Percentiles rank a stretch among this genome's conserved stretches.
Conservation (phyloP, 768 basidiomycete genomes). For the Amanita jacksonii region DNA sequence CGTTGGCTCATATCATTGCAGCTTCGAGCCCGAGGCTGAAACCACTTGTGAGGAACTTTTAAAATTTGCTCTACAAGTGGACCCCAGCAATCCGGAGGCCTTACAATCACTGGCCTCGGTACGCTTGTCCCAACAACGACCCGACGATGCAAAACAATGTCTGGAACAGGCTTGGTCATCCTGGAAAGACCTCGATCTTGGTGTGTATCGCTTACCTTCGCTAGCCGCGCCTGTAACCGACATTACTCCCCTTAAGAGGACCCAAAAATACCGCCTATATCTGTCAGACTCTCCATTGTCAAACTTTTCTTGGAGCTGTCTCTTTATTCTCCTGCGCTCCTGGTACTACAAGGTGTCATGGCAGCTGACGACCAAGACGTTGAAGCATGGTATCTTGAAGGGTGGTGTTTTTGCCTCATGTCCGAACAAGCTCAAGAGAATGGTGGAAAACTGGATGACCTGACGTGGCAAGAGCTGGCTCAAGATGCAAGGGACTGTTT, state of each 20-base stretch:
- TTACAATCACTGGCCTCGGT: conserved; percentile 78
- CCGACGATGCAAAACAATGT: conserved; percentile 69
- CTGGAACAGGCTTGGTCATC: conserved; percentile 58
- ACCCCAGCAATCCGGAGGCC: conserved; percentile 71
- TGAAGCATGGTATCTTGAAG: conserved; percentile 91
- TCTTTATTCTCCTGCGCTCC: conserved; percentile 60
- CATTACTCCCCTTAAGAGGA: conserved; percentile 40
- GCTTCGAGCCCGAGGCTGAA: conserved; percentile 77
- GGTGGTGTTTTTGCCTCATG: conserved; percentile 88
- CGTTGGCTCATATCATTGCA: conserved; percentile 18
- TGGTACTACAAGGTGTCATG: conserved; percentile 72
- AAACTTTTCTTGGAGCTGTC: conserved; percentile 74
- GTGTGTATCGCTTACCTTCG: conserved; percentile 13
- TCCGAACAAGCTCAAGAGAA: conserved; percentile 59
- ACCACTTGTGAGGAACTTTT: conserved; percentile 75
- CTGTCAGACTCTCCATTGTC: conserved; percentile 63
- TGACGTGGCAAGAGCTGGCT: conserved; percentile 71
- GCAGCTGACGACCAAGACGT: conserved; percentile 77
- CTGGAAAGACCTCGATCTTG: conserved; percentile 61
- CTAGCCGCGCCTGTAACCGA: neutral
- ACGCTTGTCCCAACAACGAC: conserved; percentile 77
- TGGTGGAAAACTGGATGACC: conserved; percentile 36
- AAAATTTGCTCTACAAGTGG: conserved; percentile 57
- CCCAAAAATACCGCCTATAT: conserved; percentile 58
- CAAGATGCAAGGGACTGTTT: conserved; percentile 73